Evolutionary conservation across 1,139 yeast species (phyloP), one percentile per base, ranked within the genome.

Genomic region (Lizanozyma gosingica): DNA sequence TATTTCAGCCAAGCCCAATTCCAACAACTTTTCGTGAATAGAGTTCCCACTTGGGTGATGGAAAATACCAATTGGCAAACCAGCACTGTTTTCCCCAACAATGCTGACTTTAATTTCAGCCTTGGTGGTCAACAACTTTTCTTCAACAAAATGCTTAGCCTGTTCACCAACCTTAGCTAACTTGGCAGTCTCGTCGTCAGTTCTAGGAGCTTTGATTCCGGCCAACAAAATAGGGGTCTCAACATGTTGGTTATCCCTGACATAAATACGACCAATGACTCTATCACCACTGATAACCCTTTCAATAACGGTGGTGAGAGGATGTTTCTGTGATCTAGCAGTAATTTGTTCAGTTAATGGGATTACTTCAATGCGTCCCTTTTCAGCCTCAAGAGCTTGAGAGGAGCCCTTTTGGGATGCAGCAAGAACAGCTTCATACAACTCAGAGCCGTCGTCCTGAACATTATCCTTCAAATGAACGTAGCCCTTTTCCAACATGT

Each of bases 251-350:
- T 52, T 52, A 38, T 65, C 62, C 41, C 69, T 55, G 39, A 71
- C 55, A 44, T 82, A 48, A 40, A 83, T 54, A 45, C 94, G 67
- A 35, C 76, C 74, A 41, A 81, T 62, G 34, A 84, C 59, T 41
- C 95, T 65, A 59, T 87, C 95, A 39, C 95, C 95, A 48, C 82
- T 68, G 43, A 85, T 71, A 17, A 83, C 94, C 51, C 75, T 78
- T 58, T 86, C 95, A 29, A 86, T 80, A 44, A 86, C 72, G 17
- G 83, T 70, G 15, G 71, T 65, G 45, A 78, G 60, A 33, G 81
- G 77, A 18, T 59, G 45, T 27, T 59, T 59, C 42, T 57, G 59
- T 4, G 79, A 68, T 41, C 56, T 57, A 15, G 57, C 54, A 41
- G 67, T 60, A 35, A 71, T 60, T 9, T 53, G 55, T 14, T 63